A percentile compares a stretch with the other conserved stretches of the same genome.
Evolutionary conservation across 495 filamentous ascomycete genomes (phyloP).

Genomic region (Trichoderma asperelloides): DNA sequence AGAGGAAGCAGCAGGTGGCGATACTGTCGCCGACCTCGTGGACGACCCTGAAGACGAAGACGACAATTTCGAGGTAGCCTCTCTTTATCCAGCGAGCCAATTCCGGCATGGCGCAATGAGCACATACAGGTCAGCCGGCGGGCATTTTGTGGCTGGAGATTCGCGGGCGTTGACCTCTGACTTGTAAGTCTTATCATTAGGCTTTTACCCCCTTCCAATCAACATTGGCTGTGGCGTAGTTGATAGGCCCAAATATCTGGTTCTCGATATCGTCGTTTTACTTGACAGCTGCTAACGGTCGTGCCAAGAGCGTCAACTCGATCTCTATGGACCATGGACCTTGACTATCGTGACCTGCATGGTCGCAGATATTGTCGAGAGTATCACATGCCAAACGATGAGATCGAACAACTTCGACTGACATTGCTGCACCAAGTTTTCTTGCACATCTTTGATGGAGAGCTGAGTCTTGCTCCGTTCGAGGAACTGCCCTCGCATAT

Average conservation of each 20-base stretch:
- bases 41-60: not conserved
- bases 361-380: slow-evolving; percentile 57
- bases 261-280: not conserved
- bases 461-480: slow-evolving; percentile 52
- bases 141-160: not conserved
- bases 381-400: slow-evolving; percentile 73
- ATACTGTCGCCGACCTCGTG: not conserved
- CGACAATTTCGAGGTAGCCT: not conserved
- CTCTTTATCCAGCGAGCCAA: slow-evolving; percentile 1
- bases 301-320: slow-evolving; percentile 40
- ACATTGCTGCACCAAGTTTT: slow-evolving; percentile 59
- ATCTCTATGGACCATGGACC: slow-evolving; percentile 47
- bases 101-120: not conserved
- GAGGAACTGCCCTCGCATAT: slow-evolving; percentile 45
- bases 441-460: slow-evolving; percentile 48
- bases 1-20: not conserved
- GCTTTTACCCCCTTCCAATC: not conserved
- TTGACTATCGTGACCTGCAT: slow-evolving; percentile 52
- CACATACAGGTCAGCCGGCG: not conserved
- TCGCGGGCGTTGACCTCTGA: not conserved
- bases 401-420: slow-evolving; percentile 61
- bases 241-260: not conserved
- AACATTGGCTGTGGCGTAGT: too few species aligned
- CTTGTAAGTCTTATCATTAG: not conserved
- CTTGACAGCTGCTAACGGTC: not conserved